Percentiles rank a stretch among this genome's conserved stretches.
These are phyloP conservation scores for Colletotrichum musicola DNA, from an alignment of 2,329 filamentous ascomycete species.

Conservation along the genomic window DNA sequence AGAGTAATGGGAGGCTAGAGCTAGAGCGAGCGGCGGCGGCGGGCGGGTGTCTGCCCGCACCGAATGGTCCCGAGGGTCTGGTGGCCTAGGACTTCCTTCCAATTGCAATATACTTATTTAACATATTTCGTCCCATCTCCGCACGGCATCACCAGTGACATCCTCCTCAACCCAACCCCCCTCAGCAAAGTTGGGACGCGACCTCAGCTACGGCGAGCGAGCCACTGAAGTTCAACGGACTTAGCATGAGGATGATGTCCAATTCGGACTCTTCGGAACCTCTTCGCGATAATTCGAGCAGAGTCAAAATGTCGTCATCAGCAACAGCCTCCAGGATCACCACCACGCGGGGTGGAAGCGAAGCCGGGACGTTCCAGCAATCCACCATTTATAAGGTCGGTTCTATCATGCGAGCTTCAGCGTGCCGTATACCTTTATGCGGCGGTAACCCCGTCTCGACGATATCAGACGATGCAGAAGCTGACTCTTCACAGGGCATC, in stretches of 20 bases:
- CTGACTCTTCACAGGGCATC: slow-evolving; percentile 53
- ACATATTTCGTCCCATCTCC: slow-evolving; percentile 20
- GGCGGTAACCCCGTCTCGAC: neutral
- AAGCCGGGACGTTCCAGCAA: slow-evolving; percentile 33
- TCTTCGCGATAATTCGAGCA: too few species aligned
- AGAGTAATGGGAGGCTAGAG: slow-evolving; percentile 8
- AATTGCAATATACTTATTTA: slow-evolving; percentile 14
- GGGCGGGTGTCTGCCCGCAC: slow-evolving; percentile 5
- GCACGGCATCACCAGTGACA: slow-evolving; percentile 6
- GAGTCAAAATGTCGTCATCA: slow-evolving; percentile 39
- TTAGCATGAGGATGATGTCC: neutral
- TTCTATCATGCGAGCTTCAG: neutral
- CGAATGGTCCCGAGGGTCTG: slow-evolving; percentile 22
- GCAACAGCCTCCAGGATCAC: slow-evolving; percentile 36
- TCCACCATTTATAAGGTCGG: slow-evolving; percentile 44
- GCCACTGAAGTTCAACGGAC: neutral
- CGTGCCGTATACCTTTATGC: neutral
- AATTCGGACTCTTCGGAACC: too few species aligned
- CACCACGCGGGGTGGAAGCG: slow-evolving; percentile 27
- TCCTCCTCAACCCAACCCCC: neutral
- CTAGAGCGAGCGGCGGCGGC: slow-evolving; percentile 1
- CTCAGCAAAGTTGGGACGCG: neutral
- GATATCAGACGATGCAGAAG: neutral
- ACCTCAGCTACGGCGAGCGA: neutral
- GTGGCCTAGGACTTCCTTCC: neutral